phyloP scores from a whole-genome alignment of 2,329 filamentous ascomycete genomes.

The Verticillium longisporum region DNA sequence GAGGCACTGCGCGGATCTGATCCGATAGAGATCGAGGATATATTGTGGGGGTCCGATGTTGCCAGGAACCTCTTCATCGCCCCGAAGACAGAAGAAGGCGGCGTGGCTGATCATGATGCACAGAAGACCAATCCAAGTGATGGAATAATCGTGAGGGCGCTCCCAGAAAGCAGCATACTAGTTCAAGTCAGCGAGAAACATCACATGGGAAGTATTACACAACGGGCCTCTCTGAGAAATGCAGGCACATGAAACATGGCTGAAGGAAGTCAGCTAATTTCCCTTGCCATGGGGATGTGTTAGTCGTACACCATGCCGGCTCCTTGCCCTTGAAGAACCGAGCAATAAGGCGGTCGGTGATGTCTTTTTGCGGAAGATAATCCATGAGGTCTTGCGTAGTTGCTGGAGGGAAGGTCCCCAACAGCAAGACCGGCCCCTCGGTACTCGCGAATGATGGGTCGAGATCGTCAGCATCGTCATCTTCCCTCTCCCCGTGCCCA shows the following conservation, averaged over 20 bases:
- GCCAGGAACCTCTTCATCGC: constrained; percentile 12
- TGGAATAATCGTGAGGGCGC: constrained; percentile 9
- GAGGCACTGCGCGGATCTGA: constrained; percentile 19
- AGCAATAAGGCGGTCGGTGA: constrained; percentile 18
- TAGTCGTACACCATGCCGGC: constrained; percentile 13
- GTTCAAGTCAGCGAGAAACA: constrained; percentile 3
- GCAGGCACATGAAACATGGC: constrained; percentile 22
- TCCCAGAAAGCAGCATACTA: constrained; percentile 23
- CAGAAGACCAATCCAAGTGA: constrained; percentile 22
- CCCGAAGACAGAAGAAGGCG: constrained; percentile 16
- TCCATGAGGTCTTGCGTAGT: constrained; percentile 11
- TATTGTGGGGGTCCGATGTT: constrained; percentile 12
- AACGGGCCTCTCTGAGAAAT: constrained; percentile 14
- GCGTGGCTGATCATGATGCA: constrained; percentile 22
- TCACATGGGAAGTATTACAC: background rate
- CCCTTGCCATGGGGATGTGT: no score
- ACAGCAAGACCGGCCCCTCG: constrained; percentile 15
- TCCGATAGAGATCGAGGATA: constrained; percentile 15
- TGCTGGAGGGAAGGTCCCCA: constrained; percentile 15
- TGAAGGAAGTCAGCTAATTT: background rate
- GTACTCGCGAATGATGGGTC: constrained; percentile 8
- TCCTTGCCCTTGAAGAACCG: constrained; percentile 21
- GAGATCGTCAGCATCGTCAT: constrained; percentile 9
- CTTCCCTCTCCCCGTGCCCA: constrained; percentile 12
- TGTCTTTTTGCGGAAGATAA: constrained; percentile 15